phyloP scores from a whole-genome alignment of 1,284 basidiomycete species.

The Irpex rosettiformis region DNA sequence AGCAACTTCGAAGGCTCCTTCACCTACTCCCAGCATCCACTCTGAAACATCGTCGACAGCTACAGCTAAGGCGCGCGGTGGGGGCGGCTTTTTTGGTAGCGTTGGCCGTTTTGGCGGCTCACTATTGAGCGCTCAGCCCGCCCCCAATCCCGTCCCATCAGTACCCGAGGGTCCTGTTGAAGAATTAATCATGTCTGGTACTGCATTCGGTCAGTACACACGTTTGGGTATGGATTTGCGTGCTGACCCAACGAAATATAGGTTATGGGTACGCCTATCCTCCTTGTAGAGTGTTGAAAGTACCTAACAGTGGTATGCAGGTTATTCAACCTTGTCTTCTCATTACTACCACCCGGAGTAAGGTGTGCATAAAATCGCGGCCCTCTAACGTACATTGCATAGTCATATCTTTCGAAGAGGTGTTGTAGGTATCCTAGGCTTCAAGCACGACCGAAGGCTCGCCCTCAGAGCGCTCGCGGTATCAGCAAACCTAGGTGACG shows the following conservation, averaged over 20 bases:
- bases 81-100: constrained; percentile 22
- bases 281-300: constrained; percentile 23
- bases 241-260: too few species aligned
- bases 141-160: constrained; percentile 18
- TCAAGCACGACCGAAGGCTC: constrained; percentile 63
- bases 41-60: constrained; percentile 27
- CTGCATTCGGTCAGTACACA: constrained; percentile 58
- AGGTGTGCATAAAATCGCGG: constrained; percentile 41
- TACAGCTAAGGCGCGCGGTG: constrained; percentile 19
- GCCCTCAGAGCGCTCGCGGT: constrained; percentile 67
- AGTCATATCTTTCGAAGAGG: too few species aligned
- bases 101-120: constrained; percentile 37
- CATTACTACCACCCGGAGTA: constrained; percentile 64
- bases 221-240: too few species aligned
- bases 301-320: constrained; percentile 36
- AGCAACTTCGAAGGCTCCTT: constrained; percentile 40
- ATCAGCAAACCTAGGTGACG: constrained; percentile 59
- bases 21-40: constrained; percentile 34
- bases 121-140: constrained; percentile 18
- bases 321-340: constrained; percentile 76
- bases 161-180: constrained; percentile 54
- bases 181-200: constrained; percentile 67
- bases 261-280: constrained; percentile 26
- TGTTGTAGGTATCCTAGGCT: constrained; percentile 71
- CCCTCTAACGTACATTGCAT: background rate